phyloP scores from a whole-genome alignment of 2,329 filamentous ascomycete species.

The Coniella lustricola region DNA sequence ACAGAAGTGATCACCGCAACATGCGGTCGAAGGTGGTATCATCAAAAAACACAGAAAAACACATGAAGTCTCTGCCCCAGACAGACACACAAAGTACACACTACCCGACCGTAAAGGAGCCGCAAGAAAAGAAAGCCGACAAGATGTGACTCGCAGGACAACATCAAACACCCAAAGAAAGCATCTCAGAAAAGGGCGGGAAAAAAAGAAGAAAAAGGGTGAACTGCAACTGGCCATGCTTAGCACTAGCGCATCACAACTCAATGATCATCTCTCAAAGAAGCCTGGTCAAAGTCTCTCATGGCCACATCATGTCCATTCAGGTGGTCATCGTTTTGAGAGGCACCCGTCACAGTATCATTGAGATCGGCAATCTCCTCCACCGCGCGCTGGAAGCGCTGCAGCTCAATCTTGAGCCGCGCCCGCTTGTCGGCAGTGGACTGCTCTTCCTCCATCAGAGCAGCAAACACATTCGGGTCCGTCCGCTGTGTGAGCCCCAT shows the following conservation, averaged over 20 bases:
- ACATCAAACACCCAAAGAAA: too few species aligned
- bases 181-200: too few species aligned
- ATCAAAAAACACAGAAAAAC: too few species aligned
- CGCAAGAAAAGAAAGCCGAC: too few species aligned
- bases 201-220: neutral
- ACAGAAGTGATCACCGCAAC: too few species aligned
- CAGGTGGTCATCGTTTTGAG: neutral
- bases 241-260: neutral
- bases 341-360: slow-evolving; percentile 11
- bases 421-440: slow-evolving; percentile 24
- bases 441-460: slow-evolving; percentile 32
- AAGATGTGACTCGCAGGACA: too few species aligned
- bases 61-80: too few species aligned
- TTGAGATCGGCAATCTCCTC: slow-evolving; percentile 29
- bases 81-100: too few species aligned
- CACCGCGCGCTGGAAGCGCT: slow-evolving; percentile 28
- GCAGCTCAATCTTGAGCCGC: slow-evolving; percentile 26
- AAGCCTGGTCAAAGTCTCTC: neutral
- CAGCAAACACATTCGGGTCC: slow-evolving; percentile 22
- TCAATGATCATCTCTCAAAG: neutral
- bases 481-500: slow-evolving; percentile 30
- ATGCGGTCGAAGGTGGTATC: too few species aligned
- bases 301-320: neutral
- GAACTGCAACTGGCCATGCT: neutral
- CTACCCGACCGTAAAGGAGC: too few species aligned